Evolutionary conservation across 2,329 filamentous ascomycete genomes (phyloP).

Genomic region (Talaromyces sp.): DNA sequence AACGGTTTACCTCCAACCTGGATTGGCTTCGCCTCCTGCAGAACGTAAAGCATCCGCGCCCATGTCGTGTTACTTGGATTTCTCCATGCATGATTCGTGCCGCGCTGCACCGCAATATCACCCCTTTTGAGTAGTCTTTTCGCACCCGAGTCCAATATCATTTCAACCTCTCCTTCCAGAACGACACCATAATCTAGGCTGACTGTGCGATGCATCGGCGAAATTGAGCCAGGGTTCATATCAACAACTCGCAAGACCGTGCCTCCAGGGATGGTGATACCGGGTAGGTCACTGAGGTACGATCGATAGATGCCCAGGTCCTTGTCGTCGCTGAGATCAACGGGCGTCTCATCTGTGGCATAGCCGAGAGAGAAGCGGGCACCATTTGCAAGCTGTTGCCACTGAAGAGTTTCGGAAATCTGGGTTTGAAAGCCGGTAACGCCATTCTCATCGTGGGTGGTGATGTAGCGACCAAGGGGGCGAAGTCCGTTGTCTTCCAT

Average conservation of each 20-base stretch:
- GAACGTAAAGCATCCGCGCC: constrained; percentile 43
- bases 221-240: constrained; percentile 43
- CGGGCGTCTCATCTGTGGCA: not conserved
- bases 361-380: not conserved
- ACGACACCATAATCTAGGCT: constrained; percentile 56
- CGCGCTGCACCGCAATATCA: constrained; percentile 56
- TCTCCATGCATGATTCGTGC: constrained; percentile 54
- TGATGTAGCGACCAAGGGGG: not conserved
- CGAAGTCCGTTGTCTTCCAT: not conserved
- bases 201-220: constrained; percentile 53
- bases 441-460: constrained; percentile 6
- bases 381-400: constrained; percentile 11
- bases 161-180: constrained; percentile 53
- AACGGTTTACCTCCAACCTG: not conserved
- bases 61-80: constrained; percentile 49
- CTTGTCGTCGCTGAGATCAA: not conserved
- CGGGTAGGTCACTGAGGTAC: constrained; percentile 21
- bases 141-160: constrained; percentile 53
- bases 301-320: not conserved
- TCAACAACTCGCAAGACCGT: constrained; percentile 49
- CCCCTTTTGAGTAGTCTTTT: constrained; percentile 47
- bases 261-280: constrained; percentile 39
- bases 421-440: not conserved
- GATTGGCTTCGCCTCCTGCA: constrained; percentile 2
- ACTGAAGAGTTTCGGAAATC: not conserved